Base-by-base conservation (phyloP, 768 basidiomycete genomes). In the Kwoniella heveanensis region DNA sequence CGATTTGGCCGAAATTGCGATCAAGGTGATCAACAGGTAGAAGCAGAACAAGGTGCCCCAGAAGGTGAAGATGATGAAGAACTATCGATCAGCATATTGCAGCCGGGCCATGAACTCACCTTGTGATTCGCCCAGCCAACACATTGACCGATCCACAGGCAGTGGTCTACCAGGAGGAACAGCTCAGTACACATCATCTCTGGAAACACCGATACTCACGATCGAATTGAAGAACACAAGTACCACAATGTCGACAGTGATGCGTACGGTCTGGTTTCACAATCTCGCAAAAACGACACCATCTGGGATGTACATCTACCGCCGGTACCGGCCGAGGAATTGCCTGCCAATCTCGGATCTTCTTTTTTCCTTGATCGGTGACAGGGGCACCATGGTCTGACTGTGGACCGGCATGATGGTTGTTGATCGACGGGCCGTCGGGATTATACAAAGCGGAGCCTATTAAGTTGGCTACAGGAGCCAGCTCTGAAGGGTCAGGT, bases 101-200 rank as follows among this genome's bases (percentile, higher is more conserved):
- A 21, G 46, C 27, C 37, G 21, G 6, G 1, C 22, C 50, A 49
- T 44, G 47, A 26, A 36, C 83, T 22, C 62, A 89, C 90, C 80
- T 92, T 92, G 69, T 94, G 90, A 75, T 97, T 97, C 39, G 86
- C 85, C 54, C 92, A 93, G 12, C 93, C 93, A 21, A 96, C 91
- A 68, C 93, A 97, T 73, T 92, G 90, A 12, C 93, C 93, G 56
- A 97, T 88, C 93, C 92, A 90, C 86, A 70, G 51, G 56, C 63
- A 77, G 21, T 79, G 77, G 57, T 79, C 76, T 73, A 53, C 57
- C 63, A 25, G 8, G n/a, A n/a, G 15, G 2, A 21, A 24, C 32
- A 26, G 15, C 29, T 21, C 36, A 27, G 36, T 27, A 24, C 22
- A 5, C 48, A 4, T 26, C 22, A 26, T 10, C 8, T 44, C 13